Conservation (phyloP, 2,329 filamentous ascomycete genomes). For the Grosmannia clavigera region DNA sequence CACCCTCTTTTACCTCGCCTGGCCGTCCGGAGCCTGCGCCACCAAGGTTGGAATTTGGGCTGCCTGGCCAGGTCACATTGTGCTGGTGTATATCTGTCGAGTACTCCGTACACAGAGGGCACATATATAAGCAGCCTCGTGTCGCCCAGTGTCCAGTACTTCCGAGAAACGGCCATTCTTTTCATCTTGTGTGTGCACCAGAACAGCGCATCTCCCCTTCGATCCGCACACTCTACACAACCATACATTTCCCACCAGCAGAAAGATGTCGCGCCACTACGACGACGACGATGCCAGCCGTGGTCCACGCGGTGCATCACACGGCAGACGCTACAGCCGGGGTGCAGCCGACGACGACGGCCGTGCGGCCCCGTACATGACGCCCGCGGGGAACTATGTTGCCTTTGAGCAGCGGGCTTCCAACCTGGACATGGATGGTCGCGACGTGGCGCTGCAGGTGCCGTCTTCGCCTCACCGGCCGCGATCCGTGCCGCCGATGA, state of each 20-base stretch:
- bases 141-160: not conserved
- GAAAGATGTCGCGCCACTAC: constrained; percentile 4
- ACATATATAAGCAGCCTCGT: not conserved
- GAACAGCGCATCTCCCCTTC: not conserved
- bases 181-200: not conserved
- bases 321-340: not conserved
- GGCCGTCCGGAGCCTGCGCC: not conserved
- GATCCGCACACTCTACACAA: not conserved
- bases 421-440: constrained; percentile 3
- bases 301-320: constrained; percentile 9
- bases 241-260: not conserved
- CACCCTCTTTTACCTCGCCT: not conserved
- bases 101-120: not conserved
- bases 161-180: not conserved
- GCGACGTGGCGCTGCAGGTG: constrained; percentile 13
- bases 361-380: constrained; percentile 4
- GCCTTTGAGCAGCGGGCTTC: constrained; percentile 12
- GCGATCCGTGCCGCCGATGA: constrained; percentile 15
- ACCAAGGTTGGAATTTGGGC: not conserved
- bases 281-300: constrained; percentile 21
- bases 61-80: not conserved
- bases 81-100: not conserved
- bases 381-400: constrained; percentile 27
- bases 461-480: constrained; percentile 16
- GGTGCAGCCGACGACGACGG: not conserved